Conservation (phyloP, 2,329 filamentous ascomycete genomes). For the Trichoderma brevicompactum region DNA sequence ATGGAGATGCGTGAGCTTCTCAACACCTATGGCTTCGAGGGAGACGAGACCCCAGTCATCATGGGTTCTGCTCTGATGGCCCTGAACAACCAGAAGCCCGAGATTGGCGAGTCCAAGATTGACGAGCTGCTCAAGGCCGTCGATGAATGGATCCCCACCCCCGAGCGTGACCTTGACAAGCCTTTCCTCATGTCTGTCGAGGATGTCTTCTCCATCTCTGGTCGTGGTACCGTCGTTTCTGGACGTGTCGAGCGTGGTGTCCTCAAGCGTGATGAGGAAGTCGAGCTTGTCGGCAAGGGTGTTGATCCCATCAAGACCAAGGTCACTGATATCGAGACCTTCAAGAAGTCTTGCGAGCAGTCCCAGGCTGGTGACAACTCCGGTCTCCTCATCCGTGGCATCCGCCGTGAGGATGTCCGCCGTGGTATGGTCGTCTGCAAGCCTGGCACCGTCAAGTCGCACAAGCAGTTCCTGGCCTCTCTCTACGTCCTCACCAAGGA, state of each 20-base stretch:
- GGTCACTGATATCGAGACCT: slow-evolving; percentile 99
- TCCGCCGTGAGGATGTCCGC: slow-evolving; percentile 91
- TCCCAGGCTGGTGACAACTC: slow-evolving; percentile 98
- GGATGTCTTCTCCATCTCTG: slow-evolving; percentile 86
- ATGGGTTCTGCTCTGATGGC: slow-evolving; percentile 97
- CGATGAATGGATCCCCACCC: slow-evolving; percentile 95
- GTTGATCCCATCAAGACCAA: slow-evolving; percentile 89
- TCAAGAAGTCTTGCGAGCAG: slow-evolving; percentile 99
- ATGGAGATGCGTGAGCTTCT: slow-evolving; percentile 99
- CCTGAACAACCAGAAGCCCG: slow-evolving; percentile 80
- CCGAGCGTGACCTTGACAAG: slow-evolving; percentile 92
- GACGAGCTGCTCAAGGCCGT: slow-evolving; percentile 89
- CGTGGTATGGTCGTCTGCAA: slow-evolving; percentile 93
- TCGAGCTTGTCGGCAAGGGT: slow-evolving; percentile 92
- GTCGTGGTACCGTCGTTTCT: slow-evolving; percentile 94
- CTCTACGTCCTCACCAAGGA: slow-evolving; percentile 98
- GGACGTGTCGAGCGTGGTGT: slow-evolving; percentile 96
- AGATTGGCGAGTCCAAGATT: slow-evolving; percentile 86
- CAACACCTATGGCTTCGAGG: slow-evolving; percentile 91
- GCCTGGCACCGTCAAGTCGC: slow-evolving; percentile 82
- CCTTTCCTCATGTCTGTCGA: slow-evolving; percentile 99
- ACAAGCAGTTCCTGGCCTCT: slow-evolving; percentile 90
- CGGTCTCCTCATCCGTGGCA: slow-evolving; percentile 90
- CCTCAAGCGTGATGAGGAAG: slow-evolving; percentile 90
- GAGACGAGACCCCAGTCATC: slow-evolving; percentile 95